Conservation (phyloP, 495 filamentous ascomycete genomes). For the Penicillium chermesinum region DNA sequence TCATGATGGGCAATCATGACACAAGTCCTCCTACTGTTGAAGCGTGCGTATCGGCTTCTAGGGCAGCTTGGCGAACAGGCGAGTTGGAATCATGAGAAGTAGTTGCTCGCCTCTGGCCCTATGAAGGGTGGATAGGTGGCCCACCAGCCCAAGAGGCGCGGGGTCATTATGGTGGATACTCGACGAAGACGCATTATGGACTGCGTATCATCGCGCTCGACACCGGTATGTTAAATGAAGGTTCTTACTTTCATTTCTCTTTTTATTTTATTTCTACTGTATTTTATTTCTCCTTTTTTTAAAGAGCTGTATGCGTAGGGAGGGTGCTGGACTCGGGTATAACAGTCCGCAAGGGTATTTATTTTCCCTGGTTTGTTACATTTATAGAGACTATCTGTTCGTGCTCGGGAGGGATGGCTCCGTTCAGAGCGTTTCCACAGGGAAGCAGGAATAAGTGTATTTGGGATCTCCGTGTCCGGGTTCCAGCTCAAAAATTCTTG, state of each 20-base stretch:
- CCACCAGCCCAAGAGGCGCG: slow-evolving; percentile 36
- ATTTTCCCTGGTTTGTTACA: neutral
- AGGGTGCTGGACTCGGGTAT: slow-evolving; percentile 46
- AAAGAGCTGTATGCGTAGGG: slow-evolving; percentile 58
- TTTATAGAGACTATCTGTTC: too few species aligned
- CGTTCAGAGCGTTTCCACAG: slow-evolving; percentile 1
- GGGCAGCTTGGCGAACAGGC: slow-evolving; percentile 50
- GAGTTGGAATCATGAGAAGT: slow-evolving; percentile 52
- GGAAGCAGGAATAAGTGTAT: neutral
- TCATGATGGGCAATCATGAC: slow-evolving; percentile 53
- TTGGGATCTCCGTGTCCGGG: too few species aligned
- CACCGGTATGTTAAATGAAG: slow-evolving; percentile 45
- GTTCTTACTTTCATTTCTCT: too few species aligned
- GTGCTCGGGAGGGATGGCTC: too few species aligned
- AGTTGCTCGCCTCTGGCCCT: slow-evolving; percentile 47
- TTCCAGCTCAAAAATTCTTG: too few species aligned
- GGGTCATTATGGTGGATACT: slow-evolving; percentile 49
- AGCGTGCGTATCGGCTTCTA: slow-evolving; percentile 46
- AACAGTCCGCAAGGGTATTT: slow-evolving; percentile 48
- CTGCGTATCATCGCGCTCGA: slow-evolving; percentile 50
- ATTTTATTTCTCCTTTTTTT: too few species aligned
- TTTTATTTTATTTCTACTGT: too few species aligned
- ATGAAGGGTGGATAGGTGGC: slow-evolving; percentile 46
- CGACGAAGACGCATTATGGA: slow-evolving; percentile 42
- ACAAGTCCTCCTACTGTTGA: slow-evolving; percentile 47